phyloP scores from a whole-genome alignment of 768 basidiomycete genomes.

The Tricholoma sp. region DNA sequence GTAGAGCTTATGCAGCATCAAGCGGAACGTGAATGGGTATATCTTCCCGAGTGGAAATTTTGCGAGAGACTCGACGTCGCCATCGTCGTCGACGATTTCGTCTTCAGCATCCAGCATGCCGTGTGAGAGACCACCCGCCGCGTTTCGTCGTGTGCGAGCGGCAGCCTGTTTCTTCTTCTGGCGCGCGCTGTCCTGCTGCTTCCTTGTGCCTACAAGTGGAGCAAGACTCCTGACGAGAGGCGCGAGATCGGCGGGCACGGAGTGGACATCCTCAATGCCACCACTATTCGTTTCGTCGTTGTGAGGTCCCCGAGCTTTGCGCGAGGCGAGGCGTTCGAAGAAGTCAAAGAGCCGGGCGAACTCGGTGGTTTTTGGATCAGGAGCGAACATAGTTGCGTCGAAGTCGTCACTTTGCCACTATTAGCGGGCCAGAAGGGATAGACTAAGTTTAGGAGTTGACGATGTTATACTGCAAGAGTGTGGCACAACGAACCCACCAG shows the following conservation, averaged over 20 bases:
- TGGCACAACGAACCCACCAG: background rate
- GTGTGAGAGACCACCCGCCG: conserved; percentile 14
- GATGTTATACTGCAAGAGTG: background rate
- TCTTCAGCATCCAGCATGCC: conserved; percentile 8
- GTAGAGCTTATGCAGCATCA: conserved; percentile 66
- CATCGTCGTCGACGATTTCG: conserved; percentile 15
- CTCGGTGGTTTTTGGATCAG: conserved; percentile 40
- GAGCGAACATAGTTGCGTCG: conserved; percentile 12
- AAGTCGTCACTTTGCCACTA: background rate
- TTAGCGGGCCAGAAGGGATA: too few relatives aligned
- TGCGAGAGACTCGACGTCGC: conserved; percentile 24
- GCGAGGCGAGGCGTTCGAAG: conserved; percentile 49
- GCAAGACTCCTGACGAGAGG: conserved; percentile 30
- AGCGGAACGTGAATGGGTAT: conserved; percentile 60
- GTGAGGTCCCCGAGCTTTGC: conserved; percentile 29
- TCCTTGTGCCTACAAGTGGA: conserved; percentile 16
- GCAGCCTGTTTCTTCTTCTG: conserved; percentile 1
- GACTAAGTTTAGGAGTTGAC: background rate
- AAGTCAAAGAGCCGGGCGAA: conserved; percentile 49
- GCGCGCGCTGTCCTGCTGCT: background rate
- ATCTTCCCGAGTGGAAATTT: conserved; percentile 41
- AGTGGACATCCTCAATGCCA: conserved; percentile 14
- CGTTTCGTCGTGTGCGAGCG: conserved; percentile 20
- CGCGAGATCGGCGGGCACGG: conserved; percentile 32
- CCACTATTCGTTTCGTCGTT: conserved; percentile 20